A percentile compares a stretch with the other conserved stretches of the same genome.
These are phyloP conservation scores for Tephrocybe sp. DNA, from an alignment of 768 basidiomycete genomes.

Conservation along the genomic window DNA sequence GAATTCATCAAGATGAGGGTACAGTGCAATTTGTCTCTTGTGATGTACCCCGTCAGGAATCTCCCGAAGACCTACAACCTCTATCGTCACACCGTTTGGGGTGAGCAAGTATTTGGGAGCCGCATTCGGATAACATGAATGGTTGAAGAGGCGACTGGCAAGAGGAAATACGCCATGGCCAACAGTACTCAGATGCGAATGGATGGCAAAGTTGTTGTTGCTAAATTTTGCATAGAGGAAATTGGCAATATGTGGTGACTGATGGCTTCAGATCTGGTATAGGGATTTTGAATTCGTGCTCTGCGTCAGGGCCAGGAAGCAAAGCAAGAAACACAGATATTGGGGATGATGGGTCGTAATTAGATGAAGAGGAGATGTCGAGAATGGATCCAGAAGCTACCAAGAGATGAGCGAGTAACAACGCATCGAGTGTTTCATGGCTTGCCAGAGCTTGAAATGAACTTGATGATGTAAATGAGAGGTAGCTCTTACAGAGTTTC, in stretches of 20 bases:
- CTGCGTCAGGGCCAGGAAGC: constrained; percentile 38
- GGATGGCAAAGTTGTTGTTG: constrained; percentile 82
- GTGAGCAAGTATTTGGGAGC: constrained; percentile 56
- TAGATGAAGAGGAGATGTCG: constrained; percentile 11
- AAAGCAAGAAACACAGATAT: constrained; percentile 42
- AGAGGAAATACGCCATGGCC: constrained; percentile 77
- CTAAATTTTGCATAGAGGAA: constrained; percentile 60
- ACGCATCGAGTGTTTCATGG: constrained; percentile 59
- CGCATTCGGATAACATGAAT: constrained; percentile 78
- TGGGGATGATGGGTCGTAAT: constrained; percentile 22
- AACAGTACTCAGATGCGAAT: constrained; percentile 67
- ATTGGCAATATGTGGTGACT: constrained; percentile 23
- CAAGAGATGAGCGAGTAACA: constrained; percentile 64
- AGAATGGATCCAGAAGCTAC: constrained; percentile 33
- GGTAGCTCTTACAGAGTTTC: constrained; percentile 63
- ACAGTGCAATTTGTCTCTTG: not conserved
- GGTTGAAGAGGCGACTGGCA: constrained; percentile 81
- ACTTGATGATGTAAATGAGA: constrained; percentile 43
- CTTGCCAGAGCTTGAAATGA: constrained; percentile 47
- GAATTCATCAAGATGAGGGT: not conserved
- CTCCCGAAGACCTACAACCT: constrained; percentile 61
- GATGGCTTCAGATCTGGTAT: constrained; percentile 34
- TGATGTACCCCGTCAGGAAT: constrained; percentile 69
- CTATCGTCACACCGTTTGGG: constrained; percentile 47
- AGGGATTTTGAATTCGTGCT: constrained; percentile 14